Conservation (phyloP, 2,329 filamentous ascomycete species). For the Exophiala calicioides region DNA sequence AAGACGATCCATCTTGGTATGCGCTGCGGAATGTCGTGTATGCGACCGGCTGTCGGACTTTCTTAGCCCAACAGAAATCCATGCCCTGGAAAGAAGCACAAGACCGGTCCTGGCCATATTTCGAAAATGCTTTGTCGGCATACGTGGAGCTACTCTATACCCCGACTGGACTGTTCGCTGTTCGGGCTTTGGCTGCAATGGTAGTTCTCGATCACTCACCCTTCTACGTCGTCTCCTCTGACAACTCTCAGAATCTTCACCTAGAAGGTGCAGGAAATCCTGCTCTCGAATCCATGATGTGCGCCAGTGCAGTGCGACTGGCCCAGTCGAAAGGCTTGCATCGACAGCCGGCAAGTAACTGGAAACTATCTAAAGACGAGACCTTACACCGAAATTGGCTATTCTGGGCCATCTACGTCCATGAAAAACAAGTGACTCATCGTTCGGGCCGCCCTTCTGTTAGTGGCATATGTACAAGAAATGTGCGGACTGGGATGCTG, state of each 20-base stretch:
- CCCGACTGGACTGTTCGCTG: slow-evolving; percentile 6
- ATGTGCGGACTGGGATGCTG: too few species aligned
- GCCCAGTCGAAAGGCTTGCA: slow-evolving; percentile 15
- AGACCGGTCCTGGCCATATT: slow-evolving; percentile 5
- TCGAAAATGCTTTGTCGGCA: slow-evolving; percentile 13
- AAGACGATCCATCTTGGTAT: slow-evolving; percentile 2
- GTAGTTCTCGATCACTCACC: too few species aligned
- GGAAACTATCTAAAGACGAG: slow-evolving; percentile 10
- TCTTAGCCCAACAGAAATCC: slow-evolving; percentile 4
- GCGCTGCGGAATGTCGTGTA: slow-evolving; percentile 17
- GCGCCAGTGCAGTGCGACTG: slow-evolving; percentile 10
- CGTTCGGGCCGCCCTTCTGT: slow-evolving; percentile 5
- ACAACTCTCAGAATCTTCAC: slow-evolving; percentile 1
- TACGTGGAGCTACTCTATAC: slow-evolving; percentile 8
- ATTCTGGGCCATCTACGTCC: slow-evolving; percentile 11
- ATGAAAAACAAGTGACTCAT: slow-evolving; percentile 3
- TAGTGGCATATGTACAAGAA: too few species aligned
- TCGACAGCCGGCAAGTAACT: slow-evolving; percentile 12
- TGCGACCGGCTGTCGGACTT: slow-evolving; percentile 13
- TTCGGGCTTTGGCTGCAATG: slow-evolving; percentile 14
- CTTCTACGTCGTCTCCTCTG: background rate
- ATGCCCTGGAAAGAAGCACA: slow-evolving; percentile 8
- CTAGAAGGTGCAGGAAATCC: slow-evolving; percentile 10
- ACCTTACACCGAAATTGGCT: slow-evolving; percentile 7
- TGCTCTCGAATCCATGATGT: slow-evolving; percentile 6